Base-by-base conservation (phyloP, 2,329 filamentous ascomycete genomes). In the Alternaria postmessia region DNA sequence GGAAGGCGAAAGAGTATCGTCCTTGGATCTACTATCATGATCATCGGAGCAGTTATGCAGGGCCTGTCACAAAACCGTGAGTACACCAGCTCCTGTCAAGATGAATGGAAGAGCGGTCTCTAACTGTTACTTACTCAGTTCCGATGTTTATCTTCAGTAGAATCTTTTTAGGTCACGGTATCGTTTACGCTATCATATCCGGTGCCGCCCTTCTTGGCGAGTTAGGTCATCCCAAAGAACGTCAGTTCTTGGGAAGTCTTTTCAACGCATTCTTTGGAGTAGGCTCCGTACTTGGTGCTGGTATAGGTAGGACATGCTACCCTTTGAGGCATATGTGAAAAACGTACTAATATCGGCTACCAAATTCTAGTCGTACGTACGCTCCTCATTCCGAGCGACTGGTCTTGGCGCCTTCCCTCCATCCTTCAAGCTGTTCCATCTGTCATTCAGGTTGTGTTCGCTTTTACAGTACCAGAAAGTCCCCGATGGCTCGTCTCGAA, bases 231-330 rank as follows among this genome's bases (percentile, higher is more conserved):
- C 88, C 88, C 5, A 88, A 90, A 71, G 88, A 91, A 73, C 87
- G 88, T 63, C 87, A 85, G 5, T 86, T 85, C 9, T 81, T 90
- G 18, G 90, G 88, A 0, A 83, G 87, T n/a, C 83, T 90, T 63
- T 90, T 90, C 78, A 90, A 91, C 75, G 89, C 87, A 62, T 80
- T 90, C 58, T 91, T 87, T 84, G 89, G 89, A 68, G 75, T 88
- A 49, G 87, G 87, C 14, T 78, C 79, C 7, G 74, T 83, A 12
- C 61, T 88, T 26, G 87, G 88, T 8, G 86, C 86, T 4, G 86
- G 86, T 73, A 84, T 89, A 51, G 46, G 46, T 49, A 36, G 36
- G 46, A 3, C 22, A 18, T 7, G 4, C 4, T 3, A 3, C 5
- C 24, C 14, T 11, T 12, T 5, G 1, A 38, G 30, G 22, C 20